Evolutionary conservation across 257 asterid species (phyloP), one percentile per base, ranked within the genome.

Genomic region (Osmanthus fragrans): DNA sequence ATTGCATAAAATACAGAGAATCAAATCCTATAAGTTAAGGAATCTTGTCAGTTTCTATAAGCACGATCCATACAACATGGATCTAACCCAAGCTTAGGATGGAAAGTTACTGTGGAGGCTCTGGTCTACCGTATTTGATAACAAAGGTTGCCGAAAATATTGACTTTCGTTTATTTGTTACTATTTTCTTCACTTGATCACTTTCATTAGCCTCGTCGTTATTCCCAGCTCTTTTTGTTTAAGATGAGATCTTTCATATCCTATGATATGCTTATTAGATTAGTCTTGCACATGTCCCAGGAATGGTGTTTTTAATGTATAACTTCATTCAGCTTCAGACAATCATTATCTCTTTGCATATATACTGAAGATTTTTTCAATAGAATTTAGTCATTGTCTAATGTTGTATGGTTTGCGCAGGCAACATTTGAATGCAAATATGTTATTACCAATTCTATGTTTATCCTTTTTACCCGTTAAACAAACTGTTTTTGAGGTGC

Each of bases 41-140:
- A 93, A 82, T 84, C 86, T 93, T 37, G 97, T 91, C 7, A 92
- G 92, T 82, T 91, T 94, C 2, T 90, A 88, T 47, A 83, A 40
- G 90, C 86, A 5, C 1, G 11, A n/a, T 51, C 4, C 65, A 56
- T 56, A 56, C 65, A 1, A 19, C 65, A 56, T n/a, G 25, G 25
- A n/a, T 56, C 1, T 56, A 6, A 56, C 27, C 27, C 1, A 51
- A 51, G 10, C 25, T 51, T 18, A 15, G 21, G 63, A 23, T 51
- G 23, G 63, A 51, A 51, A 18, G 63, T 51, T 19, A 51, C 23
- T 18, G 65, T 56, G 65, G 27, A 56, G 9, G 27, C 7, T 56
- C 65, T n/a, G 58, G 27, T 56, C 27, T 56, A n/a, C 27, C 65
- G 7, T n/a, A 3, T 5, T 18, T 56, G 29, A 56, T 56, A 56